Evolutionary conservation across 805 yeast genomes (phyloP).

Genomic region (Dipodascus geniculatus): DNA sequence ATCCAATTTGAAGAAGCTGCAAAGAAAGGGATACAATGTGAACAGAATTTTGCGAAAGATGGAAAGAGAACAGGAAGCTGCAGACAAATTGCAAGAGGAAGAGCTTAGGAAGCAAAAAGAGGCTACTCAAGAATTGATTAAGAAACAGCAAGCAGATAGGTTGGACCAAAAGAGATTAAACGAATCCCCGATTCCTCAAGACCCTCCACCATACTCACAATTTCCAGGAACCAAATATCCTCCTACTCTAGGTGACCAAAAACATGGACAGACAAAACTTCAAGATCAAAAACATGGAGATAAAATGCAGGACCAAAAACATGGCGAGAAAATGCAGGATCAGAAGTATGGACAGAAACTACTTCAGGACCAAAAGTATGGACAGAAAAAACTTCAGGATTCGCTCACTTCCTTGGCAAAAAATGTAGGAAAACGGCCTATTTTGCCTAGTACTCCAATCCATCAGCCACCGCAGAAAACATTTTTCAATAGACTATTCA

Average conservation of each 20-base stretch:
- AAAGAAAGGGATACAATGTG: constrained; percentile 29
- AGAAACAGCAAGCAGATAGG: constrained; percentile 5
- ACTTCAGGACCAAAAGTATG: too few species aligned
- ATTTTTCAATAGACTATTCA: not conserved
- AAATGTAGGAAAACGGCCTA: not conserved
- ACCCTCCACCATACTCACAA: not conserved
- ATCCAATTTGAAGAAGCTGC: constrained; percentile 20
- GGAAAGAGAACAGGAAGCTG: constrained; percentile 13
- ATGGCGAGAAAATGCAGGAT: too few species aligned
- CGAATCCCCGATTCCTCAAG: not conserved
- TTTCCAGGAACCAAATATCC: too few species aligned
- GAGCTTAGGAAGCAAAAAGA: constrained; percentile 8
- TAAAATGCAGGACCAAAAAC: too few species aligned
- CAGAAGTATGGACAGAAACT: too few species aligned
- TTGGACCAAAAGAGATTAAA: constrained; percentile 1
- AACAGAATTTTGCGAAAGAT: constrained; percentile 20
- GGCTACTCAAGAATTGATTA: constrained; percentile 7
- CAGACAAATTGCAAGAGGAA: constrained; percentile 9
- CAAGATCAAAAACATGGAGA: too few species aligned
- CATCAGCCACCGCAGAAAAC: not conserved
- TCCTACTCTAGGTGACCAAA: too few species aligned
- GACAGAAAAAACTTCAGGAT: not conserved
- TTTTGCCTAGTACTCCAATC: not conserved
- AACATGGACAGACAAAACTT: too few species aligned
- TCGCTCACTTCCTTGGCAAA: too few species aligned